Base-by-base conservation (phyloP, 225 moss, liverwort and hornwort species). In the Sphagnum contortum region DNA sequence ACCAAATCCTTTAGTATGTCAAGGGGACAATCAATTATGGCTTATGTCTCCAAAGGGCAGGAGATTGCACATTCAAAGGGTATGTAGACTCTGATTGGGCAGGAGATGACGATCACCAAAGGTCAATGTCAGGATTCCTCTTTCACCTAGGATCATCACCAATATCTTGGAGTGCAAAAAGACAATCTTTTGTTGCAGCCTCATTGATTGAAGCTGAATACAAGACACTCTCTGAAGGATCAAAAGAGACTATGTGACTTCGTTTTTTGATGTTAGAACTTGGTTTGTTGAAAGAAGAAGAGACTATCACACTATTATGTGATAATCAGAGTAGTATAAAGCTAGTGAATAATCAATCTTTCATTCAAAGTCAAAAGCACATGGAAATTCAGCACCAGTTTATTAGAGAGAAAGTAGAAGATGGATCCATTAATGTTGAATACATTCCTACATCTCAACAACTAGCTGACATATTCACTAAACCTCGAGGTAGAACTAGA, bases 361-460 rank as follows among this genome's bases (percentile, higher is more conserved):
- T 9, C 69, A 74, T 49, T 9, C 55, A 4, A 29, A 58, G 0
- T 45, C 73, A 2, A 74, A 74, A 74, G 50, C 68, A 74, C n/a
- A 13, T 73, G 2, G 62, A 68, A 12, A 5, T 73, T 2, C 5
- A 49, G 2, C 58, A 59, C 7, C 72, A 72, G 29, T 66, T 61
- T 44, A 56, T 67, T 11, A 57, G 61, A 8, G 62, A 74, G 46
- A 3, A 45, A 6, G 12, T 61, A 2, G 11, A 61, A 7, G 45
- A 47, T 29, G 9, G 49, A 63, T 66, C 67, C 44, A 5, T 73
- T 3, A 47, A 46, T 6, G 8, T 67, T 2, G 3, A 14, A 1
- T 49, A 73, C 6, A 4, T 73, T 2, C n/a, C 51, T 2, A 68
- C 60, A 2, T 4, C 55, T 6, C 9, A 56, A 7, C 67, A 68